phyloP scores from a whole-genome alignment of 345 rosid genomes.

The Corchorus olitorius region DNA sequence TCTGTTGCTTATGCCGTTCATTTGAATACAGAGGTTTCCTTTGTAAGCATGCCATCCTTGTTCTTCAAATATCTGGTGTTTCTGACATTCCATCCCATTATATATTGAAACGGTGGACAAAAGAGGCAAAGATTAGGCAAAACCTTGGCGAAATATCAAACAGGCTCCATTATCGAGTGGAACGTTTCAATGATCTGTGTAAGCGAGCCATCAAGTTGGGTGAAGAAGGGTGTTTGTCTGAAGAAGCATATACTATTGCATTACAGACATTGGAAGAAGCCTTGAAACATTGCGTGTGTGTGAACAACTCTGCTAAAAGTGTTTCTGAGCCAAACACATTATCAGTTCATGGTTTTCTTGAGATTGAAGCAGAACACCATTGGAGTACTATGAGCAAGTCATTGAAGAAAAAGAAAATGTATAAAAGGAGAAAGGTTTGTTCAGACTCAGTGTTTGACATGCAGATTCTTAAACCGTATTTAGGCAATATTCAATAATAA shows the following conservation, averaged over 20 bases:
- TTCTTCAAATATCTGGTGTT: conserved; percentile 28
- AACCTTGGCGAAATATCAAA: conserved; percentile 12
- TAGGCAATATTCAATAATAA: background rate
- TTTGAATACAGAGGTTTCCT: conserved; percentile 31
- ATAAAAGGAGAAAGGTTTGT: conserved; percentile 61
- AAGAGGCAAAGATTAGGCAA: conserved; percentile 22
- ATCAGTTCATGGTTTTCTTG: conserved; percentile 14
- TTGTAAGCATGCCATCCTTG: conserved; percentile 27
- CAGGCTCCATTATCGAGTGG: conserved; percentile 18
- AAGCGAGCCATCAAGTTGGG: conserved; percentile 36
- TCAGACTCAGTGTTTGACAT: conserved; percentile 17
- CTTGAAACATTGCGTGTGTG: conserved; percentile 20
- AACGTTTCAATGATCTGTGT: conserved; percentile 55
- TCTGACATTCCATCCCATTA: conserved; percentile 23
- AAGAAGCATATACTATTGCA: conserved; percentile 18
- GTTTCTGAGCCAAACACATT: conserved; percentile 1
- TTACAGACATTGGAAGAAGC: conserved; percentile 21
- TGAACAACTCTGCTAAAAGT: conserved; percentile 18
- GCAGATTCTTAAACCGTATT: background rate
- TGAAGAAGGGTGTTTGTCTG: conserved; percentile 25
- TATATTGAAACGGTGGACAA: conserved; percentile 27
- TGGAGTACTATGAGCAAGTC: conserved; percentile 12
- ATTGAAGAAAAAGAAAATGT: conserved; percentile 33
- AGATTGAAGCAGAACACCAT: conserved; percentile 4
- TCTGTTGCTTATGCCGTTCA: conserved; percentile 23